Evolutionary conservation across 441 rosid species (phyloP).

Genomic region (Daphne laureola): DNA sequence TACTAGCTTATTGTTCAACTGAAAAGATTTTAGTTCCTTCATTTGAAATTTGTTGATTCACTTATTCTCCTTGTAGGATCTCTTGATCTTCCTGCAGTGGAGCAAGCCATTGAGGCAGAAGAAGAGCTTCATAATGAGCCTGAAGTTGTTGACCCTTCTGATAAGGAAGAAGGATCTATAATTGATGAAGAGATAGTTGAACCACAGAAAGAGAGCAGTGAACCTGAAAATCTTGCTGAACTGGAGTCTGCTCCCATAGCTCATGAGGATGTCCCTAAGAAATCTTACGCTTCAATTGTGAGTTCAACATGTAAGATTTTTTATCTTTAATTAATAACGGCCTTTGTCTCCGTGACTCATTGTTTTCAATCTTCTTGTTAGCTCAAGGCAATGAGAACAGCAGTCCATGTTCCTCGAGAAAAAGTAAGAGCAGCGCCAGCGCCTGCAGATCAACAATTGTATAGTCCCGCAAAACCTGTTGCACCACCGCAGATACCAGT

Average conservation of each 20-base stretch:
- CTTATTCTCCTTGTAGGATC: conserved; percentile 39
- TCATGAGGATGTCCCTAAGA: conserved; percentile 61
- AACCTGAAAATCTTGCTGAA: conserved; percentile 20
- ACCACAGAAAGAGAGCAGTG: conserved; percentile 21
- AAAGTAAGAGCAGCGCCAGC: conserved; percentile 33
- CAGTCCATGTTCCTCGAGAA: conserved; percentile 39
- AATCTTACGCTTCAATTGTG: conserved; percentile 81
- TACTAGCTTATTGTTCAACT: conserved; percentile 8
- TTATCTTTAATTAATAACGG: not conserved
- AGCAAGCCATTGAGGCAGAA: conserved; percentile 30
- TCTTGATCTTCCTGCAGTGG: conserved; percentile 24
- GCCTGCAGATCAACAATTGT: conserved; percentile 26
- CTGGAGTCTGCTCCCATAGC: conserved; percentile 30
- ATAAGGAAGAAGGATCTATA: conserved; percentile 57
- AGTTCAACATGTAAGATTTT: conserved; percentile 24
- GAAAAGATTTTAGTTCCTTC: not conserved
- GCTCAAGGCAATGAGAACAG: conserved; percentile 46
- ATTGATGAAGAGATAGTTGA: conserved; percentile 44
- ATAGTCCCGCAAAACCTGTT: conserved; percentile 28
- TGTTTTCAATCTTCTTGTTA: conserved; percentile 16
- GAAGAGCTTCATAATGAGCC: conserved; percentile 44
- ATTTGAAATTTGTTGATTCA: conserved; percentile 12
- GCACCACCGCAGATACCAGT: conserved; percentile 21
- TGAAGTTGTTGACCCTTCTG: conserved; percentile 55
- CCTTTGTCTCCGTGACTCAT: conserved; percentile 7